Percentiles rank a stretch among this genome's conserved stretches.
phyloP scores from a whole-genome alignment of 305 asterid genomes.

The Andrographis paniculata region DNA sequence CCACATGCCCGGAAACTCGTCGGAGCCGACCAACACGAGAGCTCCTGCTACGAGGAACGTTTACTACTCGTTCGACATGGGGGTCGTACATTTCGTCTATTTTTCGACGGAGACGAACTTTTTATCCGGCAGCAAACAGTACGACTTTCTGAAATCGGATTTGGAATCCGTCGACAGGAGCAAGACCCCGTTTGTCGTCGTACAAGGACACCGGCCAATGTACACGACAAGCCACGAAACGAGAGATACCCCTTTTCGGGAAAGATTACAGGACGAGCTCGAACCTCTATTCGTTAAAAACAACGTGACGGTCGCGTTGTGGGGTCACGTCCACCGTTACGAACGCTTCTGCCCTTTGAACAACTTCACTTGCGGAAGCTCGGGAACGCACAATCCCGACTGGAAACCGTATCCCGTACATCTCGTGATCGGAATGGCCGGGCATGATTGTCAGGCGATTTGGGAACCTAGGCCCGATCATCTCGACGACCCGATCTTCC shows the following conservation, averaged over 20 bases:
- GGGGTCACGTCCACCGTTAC: constrained; percentile 91
- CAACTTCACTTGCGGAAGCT: constrained; percentile 69
- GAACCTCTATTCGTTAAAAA: constrained; percentile 79
- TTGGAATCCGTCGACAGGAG: constrained; percentile 43
- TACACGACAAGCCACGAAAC: constrained; percentile 73
- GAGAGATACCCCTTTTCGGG: constrained; percentile 48
- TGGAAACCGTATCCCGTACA: constrained; percentile 57
- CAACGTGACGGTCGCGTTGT: constrained; percentile 63
- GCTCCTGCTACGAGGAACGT: constrained; percentile 84
- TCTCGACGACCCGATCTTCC: constrained; percentile 48
- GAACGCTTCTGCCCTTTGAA: constrained; percentile 82
- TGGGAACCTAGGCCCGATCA: constrained; percentile 77
- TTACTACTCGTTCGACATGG: constrained; percentile 67
- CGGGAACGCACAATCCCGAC: constrained; percentile 27
- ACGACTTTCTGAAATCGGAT: constrained; percentile 42
- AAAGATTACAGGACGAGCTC: constrained; percentile 44
- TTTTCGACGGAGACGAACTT: constrained; percentile 61
- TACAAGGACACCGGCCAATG: constrained; percentile 98
- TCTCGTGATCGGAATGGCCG: constrained; percentile 87
- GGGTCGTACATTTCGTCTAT: constrained; percentile 63
- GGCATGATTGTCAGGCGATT: constrained; percentile 84
- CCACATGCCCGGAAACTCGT: constrained; percentile 86
- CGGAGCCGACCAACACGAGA: constrained; percentile 45
- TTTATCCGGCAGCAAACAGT: constrained; percentile 48
- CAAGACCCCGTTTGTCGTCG: constrained; percentile 63